phyloP scores from a whole-genome alignment of 352 stramenopile genomes.

The Elongisporangium anandrum region DNA sequence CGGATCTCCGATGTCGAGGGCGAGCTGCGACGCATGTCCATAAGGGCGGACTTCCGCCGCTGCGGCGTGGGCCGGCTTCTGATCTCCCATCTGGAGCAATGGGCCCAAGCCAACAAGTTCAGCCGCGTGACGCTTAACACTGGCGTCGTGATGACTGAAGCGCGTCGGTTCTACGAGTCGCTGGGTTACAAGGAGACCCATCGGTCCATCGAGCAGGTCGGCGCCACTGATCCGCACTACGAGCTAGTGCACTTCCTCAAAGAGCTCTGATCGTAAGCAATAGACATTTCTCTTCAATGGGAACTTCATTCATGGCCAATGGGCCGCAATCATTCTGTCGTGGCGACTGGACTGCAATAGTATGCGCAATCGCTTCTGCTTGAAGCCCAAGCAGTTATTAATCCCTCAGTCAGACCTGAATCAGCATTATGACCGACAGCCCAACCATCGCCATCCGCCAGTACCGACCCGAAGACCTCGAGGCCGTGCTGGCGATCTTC shows the following conservation, averaged over 20 bases:
- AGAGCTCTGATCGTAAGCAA: neutral
- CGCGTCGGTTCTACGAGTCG: constrained; percentile 2
- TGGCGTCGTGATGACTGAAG: constrained; percentile 6
- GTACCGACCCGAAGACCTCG: constrained; percentile 10
- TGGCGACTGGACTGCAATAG: constrained; percentile 1
- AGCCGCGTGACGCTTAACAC: constrained; percentile 9
- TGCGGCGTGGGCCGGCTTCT: constrained; percentile 8
- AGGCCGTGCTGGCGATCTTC: constrained; percentile 15
- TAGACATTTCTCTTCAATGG: neutral
- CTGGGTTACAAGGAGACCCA: constrained; percentile 1
- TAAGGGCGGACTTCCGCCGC: constrained; percentile 1
- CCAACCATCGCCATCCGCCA: constrained; percentile 10
- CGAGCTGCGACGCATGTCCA: constrained; percentile 10
- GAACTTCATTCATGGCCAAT: constrained; percentile 1
- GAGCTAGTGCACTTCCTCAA: constrained; percentile 4
- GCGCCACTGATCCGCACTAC: constrained; percentile 1
- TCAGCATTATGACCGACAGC: neutral
- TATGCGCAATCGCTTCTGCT: neutral
- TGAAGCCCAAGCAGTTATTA: neutral
- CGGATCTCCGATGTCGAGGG: neutral
- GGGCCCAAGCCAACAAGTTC: constrained; percentile 4
- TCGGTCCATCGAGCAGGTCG: constrained; percentile 2
- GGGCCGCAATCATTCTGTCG: neutral
- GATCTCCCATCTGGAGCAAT: constrained; percentile 7
- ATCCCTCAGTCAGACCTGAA: neutral